These are phyloP conservation scores for Barnettozyma siamensis DNA, from an alignment of 805 yeast genomes.

Conservation along the genomic window DNA sequence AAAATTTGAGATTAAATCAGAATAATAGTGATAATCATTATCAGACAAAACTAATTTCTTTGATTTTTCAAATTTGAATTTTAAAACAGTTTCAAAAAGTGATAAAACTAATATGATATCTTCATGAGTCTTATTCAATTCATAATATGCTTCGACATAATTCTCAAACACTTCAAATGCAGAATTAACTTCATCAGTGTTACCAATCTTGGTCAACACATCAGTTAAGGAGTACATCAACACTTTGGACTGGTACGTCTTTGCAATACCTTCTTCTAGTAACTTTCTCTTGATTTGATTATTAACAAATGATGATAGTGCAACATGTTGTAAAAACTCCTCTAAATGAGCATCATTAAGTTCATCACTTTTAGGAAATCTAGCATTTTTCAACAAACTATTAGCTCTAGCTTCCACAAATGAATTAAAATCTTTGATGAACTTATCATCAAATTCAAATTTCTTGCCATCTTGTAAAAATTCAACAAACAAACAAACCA, in stretches of 20 bases:
- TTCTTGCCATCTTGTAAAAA: background rate
- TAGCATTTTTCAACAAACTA: conserved; percentile 20
- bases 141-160: conserved; percentile 33
- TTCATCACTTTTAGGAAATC: conserved; percentile 43
- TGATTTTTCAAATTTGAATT: conserved; percentile 1
- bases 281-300: conserved; percentile 13
- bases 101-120: conserved; percentile 32
- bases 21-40: conserved; percentile 12
- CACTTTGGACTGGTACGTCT: conserved; percentile 40
- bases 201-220: conserved; percentile 23
- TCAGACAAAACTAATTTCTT: conserved; percentile 1
- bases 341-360: conserved; percentile 25
- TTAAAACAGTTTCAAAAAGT: conserved; percentile 10
- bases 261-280: conserved; percentile 31
- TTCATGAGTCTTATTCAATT: conserved; percentile 29
- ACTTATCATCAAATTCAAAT: background rate
- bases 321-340: conserved; percentile 28
- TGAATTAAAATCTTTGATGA: conserved; percentile 5
- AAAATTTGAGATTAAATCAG: conserved; percentile 5
- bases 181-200: conserved; percentile 23
- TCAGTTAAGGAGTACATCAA: conserved; percentile 32
- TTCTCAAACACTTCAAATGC: conserved; percentile 36
- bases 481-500: conserved; percentile 2
- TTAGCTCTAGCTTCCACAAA: conserved; percentile 13
- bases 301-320: conserved; percentile 14